These are phyloP conservation scores for Aquilaria malaccensis DNA, from an alignment of 345 rosid genomes.

Conservation along the genomic window DNA sequence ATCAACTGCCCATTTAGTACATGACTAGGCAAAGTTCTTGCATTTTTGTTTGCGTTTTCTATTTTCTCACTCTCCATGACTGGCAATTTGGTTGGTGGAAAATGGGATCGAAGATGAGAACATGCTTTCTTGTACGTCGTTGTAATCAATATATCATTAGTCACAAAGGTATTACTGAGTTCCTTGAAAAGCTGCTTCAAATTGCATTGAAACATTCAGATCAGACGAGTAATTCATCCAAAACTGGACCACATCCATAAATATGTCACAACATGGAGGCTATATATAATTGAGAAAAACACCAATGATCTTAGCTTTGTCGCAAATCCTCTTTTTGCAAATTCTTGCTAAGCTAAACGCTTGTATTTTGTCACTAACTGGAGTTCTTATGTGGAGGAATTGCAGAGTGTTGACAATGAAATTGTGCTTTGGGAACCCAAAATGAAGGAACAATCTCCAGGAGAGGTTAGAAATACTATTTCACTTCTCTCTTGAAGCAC, in stretches of 20 bases:
- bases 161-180: background rate
- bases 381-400: slow-evolving; percentile 11
- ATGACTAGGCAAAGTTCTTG: too few species aligned
- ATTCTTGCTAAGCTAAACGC: background rate
- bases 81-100: background rate
- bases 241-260: slow-evolving; percentile 4
- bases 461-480: slow-evolving; percentile 57
- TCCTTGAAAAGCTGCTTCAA: too few species aligned
- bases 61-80: background rate
- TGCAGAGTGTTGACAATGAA: slow-evolving; percentile 97
- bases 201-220: too few species aligned
- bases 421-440: slow-evolving; percentile 92
- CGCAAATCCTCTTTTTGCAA: background rate
- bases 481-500: background rate
- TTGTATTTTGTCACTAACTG: background rate
- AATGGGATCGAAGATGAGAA: slow-evolving; percentile 1
- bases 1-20: too few species aligned
- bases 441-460: slow-evolving; percentile 95
- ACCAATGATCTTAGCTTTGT: background rate
- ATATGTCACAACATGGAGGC: background rate
- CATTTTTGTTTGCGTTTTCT: too few species aligned
- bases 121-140: background rate
- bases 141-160: background rate
- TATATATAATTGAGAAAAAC: too few species aligned
- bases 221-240: too few species aligned